phyloP scores from a whole-genome alignment of 2,329 filamentous ascomycete genomes.

The Aureobasidium sp. region DNA sequence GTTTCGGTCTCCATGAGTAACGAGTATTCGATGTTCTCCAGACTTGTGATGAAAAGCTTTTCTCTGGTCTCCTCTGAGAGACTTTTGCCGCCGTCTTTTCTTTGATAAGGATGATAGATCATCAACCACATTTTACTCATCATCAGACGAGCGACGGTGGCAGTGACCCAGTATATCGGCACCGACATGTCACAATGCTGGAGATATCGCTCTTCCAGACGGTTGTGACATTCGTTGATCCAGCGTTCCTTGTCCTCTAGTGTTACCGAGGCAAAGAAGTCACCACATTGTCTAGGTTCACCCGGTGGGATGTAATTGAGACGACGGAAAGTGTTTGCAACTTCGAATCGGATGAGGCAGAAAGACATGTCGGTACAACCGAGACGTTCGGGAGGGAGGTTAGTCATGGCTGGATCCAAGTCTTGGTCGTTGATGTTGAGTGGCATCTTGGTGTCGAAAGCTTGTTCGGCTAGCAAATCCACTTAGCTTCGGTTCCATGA shows the following conservation, averaged over 20 bases:
- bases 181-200: slow-evolving; percentile 48
- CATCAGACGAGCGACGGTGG: slow-evolving; percentile 62
- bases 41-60: slow-evolving; percentile 62
- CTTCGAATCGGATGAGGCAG: slow-evolving; percentile 47
- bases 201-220: slow-evolving; percentile 45
- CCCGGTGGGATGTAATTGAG: slow-evolving; percentile 40
- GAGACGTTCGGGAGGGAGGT: slow-evolving; percentile 40
- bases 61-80: slow-evolving; percentile 58
- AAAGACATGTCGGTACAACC: slow-evolving; percentile 55
- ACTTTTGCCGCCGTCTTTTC: slow-evolving; percentile 49
- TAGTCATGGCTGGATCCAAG: slow-evolving; percentile 43
- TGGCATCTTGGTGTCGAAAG: slow-evolving; percentile 55
- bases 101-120: slow-evolving; percentile 66
- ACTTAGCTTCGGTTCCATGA: background rate
- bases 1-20: slow-evolving; percentile 58
- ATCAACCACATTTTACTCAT: slow-evolving; percentile 73
- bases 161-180: slow-evolving; percentile 61
- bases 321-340: slow-evolving; percentile 41
- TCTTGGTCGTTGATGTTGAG: slow-evolving; percentile 52
- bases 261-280: slow-evolving; percentile 39
- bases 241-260: slow-evolving; percentile 43
- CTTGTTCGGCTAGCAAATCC: slow-evolving; percentile 36
- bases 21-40: slow-evolving; percentile 68
- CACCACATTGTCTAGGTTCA: slow-evolving; percentile 34
- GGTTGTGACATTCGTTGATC: slow-evolving; percentile 42